These are phyloP conservation scores for Fusarium aywerte DNA, from an alignment of 2,329 filamentous ascomycete genomes.

Conservation along the genomic window DNA sequence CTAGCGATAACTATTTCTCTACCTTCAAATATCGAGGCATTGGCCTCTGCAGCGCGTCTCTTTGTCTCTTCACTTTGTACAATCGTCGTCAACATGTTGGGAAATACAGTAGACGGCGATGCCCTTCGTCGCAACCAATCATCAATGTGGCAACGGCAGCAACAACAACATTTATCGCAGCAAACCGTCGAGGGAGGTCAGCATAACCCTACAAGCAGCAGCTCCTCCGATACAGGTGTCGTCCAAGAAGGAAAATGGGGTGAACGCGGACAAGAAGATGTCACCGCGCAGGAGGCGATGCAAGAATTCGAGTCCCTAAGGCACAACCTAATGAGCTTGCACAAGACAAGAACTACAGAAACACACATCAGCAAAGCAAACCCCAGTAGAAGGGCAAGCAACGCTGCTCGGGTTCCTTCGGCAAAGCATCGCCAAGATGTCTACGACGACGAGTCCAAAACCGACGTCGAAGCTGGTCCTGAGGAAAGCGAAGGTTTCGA, in stretches of 20 bases:
- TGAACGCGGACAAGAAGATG: conserved; percentile 51
- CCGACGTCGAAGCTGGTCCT: conserved; percentile 34
- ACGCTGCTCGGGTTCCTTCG: conserved; percentile 22
- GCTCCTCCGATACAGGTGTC: conserved; percentile 35
- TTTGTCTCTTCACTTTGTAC: neutral
- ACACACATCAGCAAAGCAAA: conserved; percentile 45
- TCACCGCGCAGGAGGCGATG: conserved; percentile 50
- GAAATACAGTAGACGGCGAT: conserved; percentile 47
- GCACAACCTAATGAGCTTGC: conserved; percentile 50
- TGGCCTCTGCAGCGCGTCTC: neutral
- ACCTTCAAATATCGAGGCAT: conserved; percentile 3
- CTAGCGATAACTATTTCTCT: conserved; percentile 8
- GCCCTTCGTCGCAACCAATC: conserved; percentile 50
- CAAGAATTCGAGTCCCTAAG: conserved; percentile 52
- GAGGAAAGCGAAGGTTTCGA: conserved; percentile 26
- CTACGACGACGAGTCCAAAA: conserved; percentile 53
- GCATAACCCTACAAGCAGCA: conserved; percentile 19
- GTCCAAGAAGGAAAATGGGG: conserved; percentile 49
- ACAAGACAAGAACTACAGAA: conserved; percentile 51
- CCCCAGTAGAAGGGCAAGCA: conserved; percentile 15
- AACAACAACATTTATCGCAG: conserved; percentile 30
- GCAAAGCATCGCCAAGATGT: conserved; percentile 40
- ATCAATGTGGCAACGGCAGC: conserved; percentile 34
- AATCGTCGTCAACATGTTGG: conserved; percentile 47
- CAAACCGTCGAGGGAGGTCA: conserved; percentile 34